These are phyloP conservation scores for Phytophthora citrophthora DNA, from an alignment of 352 stramenopile species.

Conservation along the genomic window DNA sequence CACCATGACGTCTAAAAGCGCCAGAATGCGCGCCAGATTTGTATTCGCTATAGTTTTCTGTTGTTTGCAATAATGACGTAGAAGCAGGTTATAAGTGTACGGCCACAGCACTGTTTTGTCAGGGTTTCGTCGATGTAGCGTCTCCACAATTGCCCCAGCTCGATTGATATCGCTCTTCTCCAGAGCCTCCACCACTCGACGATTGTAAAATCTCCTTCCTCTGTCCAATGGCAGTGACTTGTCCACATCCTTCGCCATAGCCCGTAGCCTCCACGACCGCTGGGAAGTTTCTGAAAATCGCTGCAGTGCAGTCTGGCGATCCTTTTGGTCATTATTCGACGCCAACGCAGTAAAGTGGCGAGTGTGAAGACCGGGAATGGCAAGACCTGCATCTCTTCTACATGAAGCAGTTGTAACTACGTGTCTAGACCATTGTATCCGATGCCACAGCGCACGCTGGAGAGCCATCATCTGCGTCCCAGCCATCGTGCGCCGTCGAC, in stretches of 20 bases:
- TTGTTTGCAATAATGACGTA: conserved; percentile 54
- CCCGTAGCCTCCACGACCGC: conserved; percentile 23
- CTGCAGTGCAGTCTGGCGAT: conserved; percentile 5
- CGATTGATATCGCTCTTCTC: conserved; percentile 34
- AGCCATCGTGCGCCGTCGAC: conserved; percentile 9
- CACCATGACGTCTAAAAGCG: conserved; percentile 62
- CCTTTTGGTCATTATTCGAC: conserved; percentile 5
- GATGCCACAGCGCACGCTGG: conserved; percentile 20
- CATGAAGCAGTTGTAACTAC: not conserved
- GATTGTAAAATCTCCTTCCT: conserved; percentile 59
- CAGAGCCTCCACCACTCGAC: conserved; percentile 38
- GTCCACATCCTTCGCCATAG: conserved; percentile 20
- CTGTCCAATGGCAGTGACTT: conserved; percentile 22
- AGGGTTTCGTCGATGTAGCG: conserved; percentile 25
- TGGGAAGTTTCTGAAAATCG: conserved; percentile 22
- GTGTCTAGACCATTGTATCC: not conserved
- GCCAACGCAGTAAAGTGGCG: conserved; percentile 27
- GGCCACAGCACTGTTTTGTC: conserved; percentile 38
- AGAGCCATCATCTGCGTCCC: conserved; percentile 16
- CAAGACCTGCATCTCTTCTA: conserved; percentile 1
- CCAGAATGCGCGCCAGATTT: conserved; percentile 50
- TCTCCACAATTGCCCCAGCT: conserved; percentile 39
- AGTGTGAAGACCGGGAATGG: conserved; percentile 3
- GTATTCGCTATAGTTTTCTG: conserved; percentile 38
- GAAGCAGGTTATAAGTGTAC: conserved; percentile 63